Conservation (phyloP, 768 basidiomycete genomes). For the Phylloporus sp. region DNA sequence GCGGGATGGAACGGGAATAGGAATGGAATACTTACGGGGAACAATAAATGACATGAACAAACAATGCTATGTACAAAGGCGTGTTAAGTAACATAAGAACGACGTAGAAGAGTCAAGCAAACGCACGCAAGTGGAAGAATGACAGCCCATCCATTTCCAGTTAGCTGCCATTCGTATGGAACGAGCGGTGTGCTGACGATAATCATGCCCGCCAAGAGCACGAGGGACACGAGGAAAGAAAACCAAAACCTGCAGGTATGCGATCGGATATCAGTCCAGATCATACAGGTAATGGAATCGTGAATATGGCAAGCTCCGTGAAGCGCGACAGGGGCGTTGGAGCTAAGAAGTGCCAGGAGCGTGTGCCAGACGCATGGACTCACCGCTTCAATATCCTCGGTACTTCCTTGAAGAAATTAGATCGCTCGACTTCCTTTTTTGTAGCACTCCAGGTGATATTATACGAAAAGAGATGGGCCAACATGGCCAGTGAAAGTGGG, state of each 20-base stretch:
- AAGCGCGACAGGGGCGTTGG: background rate
- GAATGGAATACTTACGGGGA: slow-evolving; percentile 55
- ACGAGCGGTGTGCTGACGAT: slow-evolving; percentile 52
- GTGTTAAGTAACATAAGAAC: slow-evolving; percentile 1
- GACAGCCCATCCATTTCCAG: slow-evolving; percentile 61
- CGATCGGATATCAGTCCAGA: slow-evolving; percentile 13
- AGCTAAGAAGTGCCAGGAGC: background rate
- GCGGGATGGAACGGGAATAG: slow-evolving; percentile 6
- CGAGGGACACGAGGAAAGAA: slow-evolving; percentile 48
- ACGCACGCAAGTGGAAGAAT: slow-evolving; percentile 72
- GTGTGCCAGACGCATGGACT: slow-evolving; percentile 4
- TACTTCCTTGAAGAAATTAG: slow-evolving; percentile 89
- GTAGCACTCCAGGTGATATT: slow-evolving; percentile 58
- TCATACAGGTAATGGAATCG: slow-evolving; percentile 3
- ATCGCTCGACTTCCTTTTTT: slow-evolving; percentile 80
- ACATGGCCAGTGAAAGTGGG: slow-evolving; percentile 50
- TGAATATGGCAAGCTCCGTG: background rate
- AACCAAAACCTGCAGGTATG: slow-evolving; percentile 30
- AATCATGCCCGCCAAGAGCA: slow-evolving; percentile 53
- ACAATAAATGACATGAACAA: slow-evolving; percentile 63
- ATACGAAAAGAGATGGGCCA: slow-evolving; percentile 56
- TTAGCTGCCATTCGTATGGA: slow-evolving; percentile 64
- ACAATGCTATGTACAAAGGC: slow-evolving; percentile 45
- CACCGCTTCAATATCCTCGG: slow-evolving; percentile 66
- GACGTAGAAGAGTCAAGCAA: slow-evolving; percentile 8